Base-by-base conservation (phyloP, 2,329 filamentous ascomycete genomes). In the Pseudogymnoascus sp. region DNA sequence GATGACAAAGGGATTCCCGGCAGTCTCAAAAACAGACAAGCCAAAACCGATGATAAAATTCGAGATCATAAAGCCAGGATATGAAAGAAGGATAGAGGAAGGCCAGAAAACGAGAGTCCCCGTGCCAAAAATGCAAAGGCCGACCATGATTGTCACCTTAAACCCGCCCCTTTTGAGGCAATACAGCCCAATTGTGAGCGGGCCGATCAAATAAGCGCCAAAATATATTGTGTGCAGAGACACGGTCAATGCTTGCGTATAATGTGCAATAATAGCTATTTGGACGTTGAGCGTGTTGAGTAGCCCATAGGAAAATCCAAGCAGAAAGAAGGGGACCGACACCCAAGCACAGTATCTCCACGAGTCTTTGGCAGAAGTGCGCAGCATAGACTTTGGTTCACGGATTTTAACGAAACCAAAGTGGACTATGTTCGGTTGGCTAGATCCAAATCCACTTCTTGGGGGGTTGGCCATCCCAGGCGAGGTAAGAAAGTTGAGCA, bases 281-380 rank as follows among this genome's bases (percentile, higher is more conserved):
- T 84, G 86, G 21, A 81, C 82, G 71, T 96, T 96, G 36, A 96
- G 81, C 0, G 87, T 88, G 69, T 93, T 90, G 5, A 96, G 78
- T 2, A 96, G 80, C 0, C 92, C 92, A 67, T 96, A 96, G 0
- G 90, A 91, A 63, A 95, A 87, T 0, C 92, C 92, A 90, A 90
- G 92, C 5, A 95, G 76, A 64, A 95, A 84, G 74, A 96, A 94
- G 0, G 95, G 77, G 4, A 92, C 80, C 1, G 88, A 88, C 24
- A 94, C 89, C 66, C 90, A 79, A 15, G 82, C 79, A 68, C 88
- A 85, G 65, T 89, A 89, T 64, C 84, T 87, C 64, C 88, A 74
- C 0, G 86, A 88, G 63, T 90, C 86, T 4, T 74, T 70, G 3
- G 77, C 78, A 1, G 83, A 84, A 64, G 84, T 82, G n/a, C 82